Base-by-base conservation (phyloP, 768 basidiomycete species). In the Mycena filopes region DNA sequence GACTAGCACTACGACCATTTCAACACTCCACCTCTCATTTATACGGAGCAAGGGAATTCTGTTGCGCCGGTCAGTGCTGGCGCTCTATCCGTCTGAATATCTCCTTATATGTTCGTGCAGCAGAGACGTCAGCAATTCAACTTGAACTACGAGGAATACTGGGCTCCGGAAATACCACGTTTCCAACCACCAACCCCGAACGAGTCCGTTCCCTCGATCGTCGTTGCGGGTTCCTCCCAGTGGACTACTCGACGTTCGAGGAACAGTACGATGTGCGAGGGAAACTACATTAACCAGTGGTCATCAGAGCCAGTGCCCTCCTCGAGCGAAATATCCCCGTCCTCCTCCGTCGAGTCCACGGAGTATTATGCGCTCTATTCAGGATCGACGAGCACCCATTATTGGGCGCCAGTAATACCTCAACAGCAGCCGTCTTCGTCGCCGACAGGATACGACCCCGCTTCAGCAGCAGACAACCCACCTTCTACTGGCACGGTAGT, bases 181-280 rank as follows among this genome's bases (percentile, higher is more conserved):
- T 26, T 55, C 4, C 26, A 33, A 36, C 21, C 49, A 43, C 16
- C 21, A 25, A 45, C 49, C 33, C 49, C 49, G 18, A 46, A 18
- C 26, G 49, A 57, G 12, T 33, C 28, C 55, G 38, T 56, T 33
- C 7, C 16, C 61, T n/a, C n/a, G n/a, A 5, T 41, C 61, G 15
- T n/a, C 20, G 31, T 51, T 48, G 42, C 55, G 53, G 10, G 23
- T 55, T n/a, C 42, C 61, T 16, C n/a, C 53, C 53, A 49, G 5
- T 38, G 16, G 46, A 49, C 3, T 6, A 42, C n/a, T 49, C 28
- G 38, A 31, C 36, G 3, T 12, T 36, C 18, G 28, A 4, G 9
- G 4, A 36, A 10, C 36, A 11, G 36, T 36, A 11, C 36, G 36
- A 36, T 36, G 23, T 3, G 12, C 16, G 16, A 15, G 18, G 18